A percentile compares a stretch with the other conserved stretches of the same genome.
Conservation (phyloP, 2,329 filamentous ascomycete species). For the Cytospora paraplurivora region DNA sequence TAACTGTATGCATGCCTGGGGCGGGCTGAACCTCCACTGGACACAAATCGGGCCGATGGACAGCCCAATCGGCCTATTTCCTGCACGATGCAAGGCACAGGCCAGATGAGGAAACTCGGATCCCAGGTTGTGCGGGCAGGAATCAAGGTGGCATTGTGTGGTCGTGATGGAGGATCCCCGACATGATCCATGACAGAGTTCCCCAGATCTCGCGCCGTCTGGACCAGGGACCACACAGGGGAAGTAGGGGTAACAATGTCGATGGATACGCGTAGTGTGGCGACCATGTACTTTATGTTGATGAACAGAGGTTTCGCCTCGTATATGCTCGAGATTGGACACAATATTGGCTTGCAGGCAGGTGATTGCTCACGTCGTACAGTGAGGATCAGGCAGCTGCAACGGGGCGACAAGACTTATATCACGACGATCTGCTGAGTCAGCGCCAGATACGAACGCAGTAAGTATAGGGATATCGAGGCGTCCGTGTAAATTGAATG, state of each 20-base stretch:
- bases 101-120: constrained; percentile 15
- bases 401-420: constrained; percentile 9
- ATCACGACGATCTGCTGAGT: constrained; percentile 1
- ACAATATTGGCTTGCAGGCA: constrained; percentile 14
- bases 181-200: constrained; percentile 3
- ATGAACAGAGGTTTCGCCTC: constrained; percentile 4
- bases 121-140: constrained; percentile 14
- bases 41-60: constrained; percentile 6
- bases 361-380: constrained; percentile 26
- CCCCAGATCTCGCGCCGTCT: constrained; percentile 5
- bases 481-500: background rate
- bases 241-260: background rate
- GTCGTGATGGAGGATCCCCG: constrained; percentile 17
- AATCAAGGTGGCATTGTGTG: constrained; percentile 24
- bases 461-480: background rate
- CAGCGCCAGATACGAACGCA: constrained; percentile 4
- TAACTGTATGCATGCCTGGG: constrained; percentile 3
- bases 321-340: constrained; percentile 22
- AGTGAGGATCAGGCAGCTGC: constrained; percentile 19
- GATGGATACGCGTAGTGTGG: constrained; percentile 2
- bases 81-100: constrained; percentile 30
- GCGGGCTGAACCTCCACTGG: constrained; percentile 3
- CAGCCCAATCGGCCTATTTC: constrained; percentile 8
- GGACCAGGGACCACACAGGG: background rate
- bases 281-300: background rate